phyloP scores from a whole-genome alignment of 352 stramenopile genomes.

The Pythium rishiriense region DNA sequence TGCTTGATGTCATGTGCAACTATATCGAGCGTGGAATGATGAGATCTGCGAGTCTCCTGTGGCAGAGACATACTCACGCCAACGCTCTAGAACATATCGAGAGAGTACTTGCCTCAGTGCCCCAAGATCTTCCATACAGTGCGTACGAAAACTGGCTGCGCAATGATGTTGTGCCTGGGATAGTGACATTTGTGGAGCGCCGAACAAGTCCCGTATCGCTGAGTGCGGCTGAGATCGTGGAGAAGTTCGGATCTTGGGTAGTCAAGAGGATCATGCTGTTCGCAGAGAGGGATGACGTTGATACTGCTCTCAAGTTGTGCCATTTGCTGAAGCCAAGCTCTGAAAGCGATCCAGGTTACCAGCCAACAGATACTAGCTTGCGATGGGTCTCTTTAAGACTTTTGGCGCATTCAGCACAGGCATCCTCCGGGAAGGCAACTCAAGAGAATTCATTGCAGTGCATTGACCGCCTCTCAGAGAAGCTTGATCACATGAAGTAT shows the following conservation, averaged over 20 bases:
- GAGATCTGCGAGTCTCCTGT: slow-evolving; percentile 50
- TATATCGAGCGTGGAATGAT: slow-evolving; percentile 56
- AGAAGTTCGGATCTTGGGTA: slow-evolving; percentile 18
- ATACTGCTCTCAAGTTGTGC: slow-evolving; percentile 27
- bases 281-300: slow-evolving; percentile 23
- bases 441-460: slow-evolving; percentile 4
- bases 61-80: slow-evolving; percentile 49
- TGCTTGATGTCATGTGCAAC: slow-evolving; percentile 40
- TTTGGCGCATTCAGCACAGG: slow-evolving; percentile 22
- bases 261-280: slow-evolving; percentile 12
- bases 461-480: slow-evolving; percentile 37
- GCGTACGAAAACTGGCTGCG: slow-evolving; percentile 58
- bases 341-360: neutral
- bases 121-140: slow-evolving; percentile 40
- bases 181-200: slow-evolving; percentile 34
- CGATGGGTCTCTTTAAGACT: slow-evolving; percentile 18
- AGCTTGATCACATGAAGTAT: slow-evolving; percentile 58
- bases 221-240: neutral
- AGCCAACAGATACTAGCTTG: slow-evolving; percentile 8
- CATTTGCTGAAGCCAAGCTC: slow-evolving; percentile 11
- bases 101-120: slow-evolving; percentile 39
- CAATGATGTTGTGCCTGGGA: slow-evolving; percentile 46
- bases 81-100: slow-evolving; percentile 36
- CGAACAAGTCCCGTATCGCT: neutral
- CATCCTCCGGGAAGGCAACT: neutral